Evolutionary conservation across 2,329 filamentous ascomycete species (phyloP).

Genomic region (Penicillium brasilianum): DNA sequence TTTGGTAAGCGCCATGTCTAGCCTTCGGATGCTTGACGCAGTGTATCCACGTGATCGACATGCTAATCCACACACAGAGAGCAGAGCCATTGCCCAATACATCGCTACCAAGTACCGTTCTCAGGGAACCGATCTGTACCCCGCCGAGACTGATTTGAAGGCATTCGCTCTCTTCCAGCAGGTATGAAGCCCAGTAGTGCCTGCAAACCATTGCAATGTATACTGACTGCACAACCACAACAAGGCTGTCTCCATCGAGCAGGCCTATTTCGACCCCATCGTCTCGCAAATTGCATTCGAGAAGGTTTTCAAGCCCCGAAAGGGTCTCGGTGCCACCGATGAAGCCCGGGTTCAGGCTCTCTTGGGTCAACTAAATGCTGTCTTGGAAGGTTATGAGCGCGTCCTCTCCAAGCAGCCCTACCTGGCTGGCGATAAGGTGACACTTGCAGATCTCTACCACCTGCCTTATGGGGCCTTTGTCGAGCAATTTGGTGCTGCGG

Average conservation of each 20-base stretch:
- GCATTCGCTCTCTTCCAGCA: conserved; percentile 32
- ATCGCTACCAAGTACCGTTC: conserved; percentile 28
- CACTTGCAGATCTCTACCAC: conserved; percentile 22
- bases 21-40: neutral
- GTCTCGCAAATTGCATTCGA: conserved; percentile 21
- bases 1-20: conserved; percentile 12
- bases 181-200: conserved; percentile 24
- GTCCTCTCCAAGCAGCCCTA: conserved; percentile 29
- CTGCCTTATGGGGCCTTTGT: conserved; percentile 6
- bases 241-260: conserved; percentile 36
- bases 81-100: conserved; percentile 43
- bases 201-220: neutral
- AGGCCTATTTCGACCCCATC: conserved; percentile 30
- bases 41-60: neutral
- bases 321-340: conserved; percentile 19
- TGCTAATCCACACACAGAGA: conserved; percentile 25
- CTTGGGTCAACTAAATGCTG: conserved; percentile 14
- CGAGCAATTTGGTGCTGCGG: conserved; percentile 19
- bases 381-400: conserved; percentile 25
- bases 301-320: conserved; percentile 23
- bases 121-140: conserved; percentile 22
- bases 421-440: conserved; percentile 26
- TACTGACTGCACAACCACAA: neutral
- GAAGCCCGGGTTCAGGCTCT: conserved; percentile 19
- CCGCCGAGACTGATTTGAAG: conserved; percentile 23